phyloP scores from a whole-genome alignment of 805 yeast species.

The Starmera pachycereana region DNA sequence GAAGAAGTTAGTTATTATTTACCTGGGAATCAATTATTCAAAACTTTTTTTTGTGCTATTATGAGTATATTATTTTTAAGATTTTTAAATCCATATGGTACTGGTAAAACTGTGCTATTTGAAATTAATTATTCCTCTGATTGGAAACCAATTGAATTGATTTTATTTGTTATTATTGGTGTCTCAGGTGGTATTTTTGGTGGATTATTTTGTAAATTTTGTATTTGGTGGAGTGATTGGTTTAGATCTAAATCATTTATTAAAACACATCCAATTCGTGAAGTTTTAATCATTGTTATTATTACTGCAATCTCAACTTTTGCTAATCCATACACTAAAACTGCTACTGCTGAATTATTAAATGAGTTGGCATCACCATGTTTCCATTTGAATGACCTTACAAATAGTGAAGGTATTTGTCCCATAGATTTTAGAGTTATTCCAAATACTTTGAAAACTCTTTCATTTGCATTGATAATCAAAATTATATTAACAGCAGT shows the following conservation, averaged over 20 bases:
- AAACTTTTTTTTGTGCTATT: constrained; percentile 46
- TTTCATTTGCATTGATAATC: constrained; percentile 31
- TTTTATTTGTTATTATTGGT: constrained; percentile 37
- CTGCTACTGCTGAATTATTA: constrained; percentile 38
- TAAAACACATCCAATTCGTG: constrained; percentile 29
- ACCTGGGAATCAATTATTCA: constrained; percentile 43
- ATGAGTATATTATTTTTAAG: constrained; percentile 40
- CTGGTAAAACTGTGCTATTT: constrained; percentile 47
- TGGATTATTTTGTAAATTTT: constrained; percentile 36
- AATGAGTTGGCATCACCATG: constrained; percentile 43
- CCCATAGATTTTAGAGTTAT: constrained; percentile 19
- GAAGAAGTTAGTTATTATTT: constrained; percentile 49
- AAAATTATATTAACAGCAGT: constrained; percentile 37
- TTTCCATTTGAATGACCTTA: constrained; percentile 7
- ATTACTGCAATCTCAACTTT: constrained; percentile 37
- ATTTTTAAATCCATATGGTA: constrained; percentile 47
- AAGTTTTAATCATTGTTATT: constrained; percentile 33
- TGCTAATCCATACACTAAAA: constrained; percentile 38
- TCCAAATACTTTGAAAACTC: constrained; percentile 21
- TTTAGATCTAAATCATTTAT: constrained; percentile 26
- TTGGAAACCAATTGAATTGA: constrained; percentile 40
- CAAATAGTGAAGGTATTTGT: constrained; percentile 16
- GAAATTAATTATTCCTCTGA: constrained; percentile 39
- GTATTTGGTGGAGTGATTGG: constrained; percentile 27
- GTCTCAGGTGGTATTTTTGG: constrained; percentile 45